Evolutionary conservation across 108 stramenopile genomes (phyloP).

Genomic region (Mediolabrus comicus): DNA sequence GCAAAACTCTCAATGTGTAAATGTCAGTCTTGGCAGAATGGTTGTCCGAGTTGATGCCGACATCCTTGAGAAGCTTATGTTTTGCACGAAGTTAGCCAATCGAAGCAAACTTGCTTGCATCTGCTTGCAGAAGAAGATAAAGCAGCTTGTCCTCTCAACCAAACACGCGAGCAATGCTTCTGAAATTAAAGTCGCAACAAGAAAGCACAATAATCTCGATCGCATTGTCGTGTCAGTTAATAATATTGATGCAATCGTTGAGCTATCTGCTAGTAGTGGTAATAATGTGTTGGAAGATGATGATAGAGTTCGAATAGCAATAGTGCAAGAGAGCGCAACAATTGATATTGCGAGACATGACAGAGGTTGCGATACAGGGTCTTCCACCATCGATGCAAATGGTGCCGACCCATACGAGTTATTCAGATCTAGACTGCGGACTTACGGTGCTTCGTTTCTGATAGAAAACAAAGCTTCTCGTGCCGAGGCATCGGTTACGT

Average conservation of each 20-base stretch:
- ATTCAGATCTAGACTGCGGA: conserved; percentile 17
- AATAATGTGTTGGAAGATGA: neutral
- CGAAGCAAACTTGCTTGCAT: neutral
- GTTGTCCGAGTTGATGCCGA: conserved; percentile 14
- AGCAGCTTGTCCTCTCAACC: neutral
- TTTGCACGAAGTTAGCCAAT: conserved; percentile 1
- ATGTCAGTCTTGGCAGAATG: neutral
- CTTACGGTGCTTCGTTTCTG: conserved; percentile 2
- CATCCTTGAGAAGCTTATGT: neutral
- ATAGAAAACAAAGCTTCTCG: conserved; percentile 10
- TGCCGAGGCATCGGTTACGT: conserved; percentile 37
- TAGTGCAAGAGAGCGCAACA: conserved; percentile 6
- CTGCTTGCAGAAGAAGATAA: conserved; percentile 10
- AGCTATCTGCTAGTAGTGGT: conserved; percentile 2
- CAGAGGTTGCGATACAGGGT: neutral
- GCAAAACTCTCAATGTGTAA: neutral
- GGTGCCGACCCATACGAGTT: conserved; percentile 11
- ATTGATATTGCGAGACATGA: conserved; percentile 9
- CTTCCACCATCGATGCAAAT: neutral
- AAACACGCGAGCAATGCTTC: neutral
- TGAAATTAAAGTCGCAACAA: neutral
- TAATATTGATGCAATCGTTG: conserved; percentile 33
- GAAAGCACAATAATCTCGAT: neutral
- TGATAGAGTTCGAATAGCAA: conserved; percentile 25
- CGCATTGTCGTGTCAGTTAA: conserved; percentile 11